Conservation (phyloP, 2,329 filamentous ascomycete genomes). For the Rhynchosporium graminicola region DNA sequence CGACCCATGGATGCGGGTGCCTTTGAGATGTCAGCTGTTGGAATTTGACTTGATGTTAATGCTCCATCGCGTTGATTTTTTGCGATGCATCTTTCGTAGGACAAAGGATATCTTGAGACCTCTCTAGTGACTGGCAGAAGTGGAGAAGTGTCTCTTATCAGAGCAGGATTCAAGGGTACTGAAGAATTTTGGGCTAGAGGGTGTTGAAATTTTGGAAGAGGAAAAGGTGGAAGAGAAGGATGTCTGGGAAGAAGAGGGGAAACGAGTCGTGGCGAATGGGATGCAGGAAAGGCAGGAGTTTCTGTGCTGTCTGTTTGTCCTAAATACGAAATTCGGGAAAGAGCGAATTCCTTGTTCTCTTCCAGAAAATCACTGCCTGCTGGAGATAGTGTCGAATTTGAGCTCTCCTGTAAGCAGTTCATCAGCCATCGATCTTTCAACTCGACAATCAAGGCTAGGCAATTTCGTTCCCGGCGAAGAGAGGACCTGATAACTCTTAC, state of each 20-base stretch:
- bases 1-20: conserved; percentile 22
- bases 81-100: conserved; percentile 32
- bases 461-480: too few relatives aligned
- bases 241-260: not conserved
- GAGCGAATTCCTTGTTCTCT: not conserved
- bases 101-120: conserved; percentile 26
- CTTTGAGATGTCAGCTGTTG: conserved; percentile 18
- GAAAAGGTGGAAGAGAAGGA: not conserved
- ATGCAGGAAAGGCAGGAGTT: not conserved
- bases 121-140: conserved; percentile 7
- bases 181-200: not conserved
- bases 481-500: too few relatives aligned
- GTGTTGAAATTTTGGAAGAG: not conserved
- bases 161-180: conserved; percentile 14
- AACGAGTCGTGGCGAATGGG: not conserved
- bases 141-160: not conserved
- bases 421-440: conserved; percentile 3
- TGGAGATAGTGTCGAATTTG: not conserved
- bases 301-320: not conserved
- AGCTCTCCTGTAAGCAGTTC: not conserved
- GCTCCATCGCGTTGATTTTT: not conserved
- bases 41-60: conserved; percentile 15
- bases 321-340: conserved; percentile 1
- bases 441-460: not conserved
- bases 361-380: not conserved